These are phyloP conservation scores for Hymenotorrendiella dingleyae DNA, from an alignment of 2,329 filamentous ascomycete genomes.

Conservation along the genomic window DNA sequence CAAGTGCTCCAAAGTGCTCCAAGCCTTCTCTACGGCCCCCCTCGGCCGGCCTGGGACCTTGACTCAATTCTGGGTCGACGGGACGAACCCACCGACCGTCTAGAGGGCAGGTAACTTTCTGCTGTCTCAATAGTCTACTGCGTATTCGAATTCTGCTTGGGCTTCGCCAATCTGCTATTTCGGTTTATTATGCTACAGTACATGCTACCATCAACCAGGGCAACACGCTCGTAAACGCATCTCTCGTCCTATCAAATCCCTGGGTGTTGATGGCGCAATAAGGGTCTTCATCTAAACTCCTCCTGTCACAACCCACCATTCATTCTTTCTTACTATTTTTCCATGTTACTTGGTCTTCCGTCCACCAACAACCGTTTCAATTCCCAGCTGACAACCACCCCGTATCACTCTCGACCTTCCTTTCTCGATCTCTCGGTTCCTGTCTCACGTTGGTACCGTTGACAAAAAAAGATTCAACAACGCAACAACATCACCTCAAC, in stretches of 20 bases:
- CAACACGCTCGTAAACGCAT: not conserved
- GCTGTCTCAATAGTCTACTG: not conserved
- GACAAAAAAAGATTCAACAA: too few relatives aligned
- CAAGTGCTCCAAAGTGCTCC: too few relatives aligned
- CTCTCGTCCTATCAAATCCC: slow-evolving; percentile 12
- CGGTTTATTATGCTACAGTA: too few relatives aligned
- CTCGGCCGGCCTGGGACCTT: too few relatives aligned
- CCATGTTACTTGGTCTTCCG: slow-evolving; percentile 18
- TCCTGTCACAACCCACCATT: slow-evolving; percentile 4
- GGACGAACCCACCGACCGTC: too few relatives aligned
- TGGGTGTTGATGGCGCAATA: slow-evolving; percentile 17
- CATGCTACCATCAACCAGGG: slow-evolving; percentile 5
- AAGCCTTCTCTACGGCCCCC: too few relatives aligned
- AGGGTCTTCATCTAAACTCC: slow-evolving; percentile 7
- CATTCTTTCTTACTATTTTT: slow-evolving; percentile 9
- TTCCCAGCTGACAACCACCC: not conserved
- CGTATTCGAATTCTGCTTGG: not conserved
- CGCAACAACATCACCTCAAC: too few relatives aligned
- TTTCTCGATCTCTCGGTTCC: slow-evolving; percentile 3
- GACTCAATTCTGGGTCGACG: too few relatives aligned
- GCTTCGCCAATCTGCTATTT: slow-evolving; percentile 1
- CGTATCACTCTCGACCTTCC: slow-evolving; percentile 9
- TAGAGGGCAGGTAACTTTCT: not conserved
- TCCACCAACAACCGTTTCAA: slow-evolving; percentile 3
- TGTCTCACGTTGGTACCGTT: slow-evolving; percentile 5